Percentiles rank a stretch among this genome's conserved stretches.
Evolutionary conservation across 106 monocot genomes (phyloP).

Genomic region (Allium cepa): DNA sequence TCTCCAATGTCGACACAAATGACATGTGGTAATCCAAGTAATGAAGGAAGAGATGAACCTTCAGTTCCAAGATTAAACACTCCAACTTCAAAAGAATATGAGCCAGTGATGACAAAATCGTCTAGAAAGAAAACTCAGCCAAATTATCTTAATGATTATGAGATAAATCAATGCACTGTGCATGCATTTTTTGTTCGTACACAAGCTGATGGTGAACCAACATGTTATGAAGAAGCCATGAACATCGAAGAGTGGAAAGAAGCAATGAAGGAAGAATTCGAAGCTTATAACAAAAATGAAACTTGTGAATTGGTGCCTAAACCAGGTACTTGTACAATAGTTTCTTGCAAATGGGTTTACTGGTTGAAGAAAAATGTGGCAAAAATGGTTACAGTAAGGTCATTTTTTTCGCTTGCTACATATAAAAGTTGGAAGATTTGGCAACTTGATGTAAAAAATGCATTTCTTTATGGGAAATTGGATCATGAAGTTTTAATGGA

Average conservation of each 20-base stretch:
- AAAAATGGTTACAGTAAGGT: conserved; percentile 11
- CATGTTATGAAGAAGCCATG: conserved; percentile 8
- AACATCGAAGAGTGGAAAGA: background rate
- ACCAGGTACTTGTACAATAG: background rate
- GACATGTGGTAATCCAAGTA: background rate
- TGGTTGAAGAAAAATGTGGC: conserved; percentile 8
- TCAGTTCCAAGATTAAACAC: too few species aligned
- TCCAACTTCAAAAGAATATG: conserved; percentile 8
- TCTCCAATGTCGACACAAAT: background rate
- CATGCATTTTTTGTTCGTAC: background rate
- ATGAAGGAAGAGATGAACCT: conserved; percentile 5
- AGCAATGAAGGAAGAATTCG: conserved; percentile 13
- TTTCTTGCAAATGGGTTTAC: conserved; percentile 9
- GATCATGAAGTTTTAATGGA: too few species aligned
- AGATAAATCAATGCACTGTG: conserved; percentile 2
- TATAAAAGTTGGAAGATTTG: conserved; percentile 9
- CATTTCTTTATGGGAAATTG: too few species aligned
- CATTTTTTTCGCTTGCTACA: conserved; percentile 9
- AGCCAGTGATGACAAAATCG: background rate
- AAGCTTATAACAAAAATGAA: conserved; percentile 7
- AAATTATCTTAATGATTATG: conserved; percentile 1
- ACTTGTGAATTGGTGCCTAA: conserved; percentile 9
- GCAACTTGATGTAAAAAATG: too few species aligned
- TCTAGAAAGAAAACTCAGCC: conserved; percentile 2
- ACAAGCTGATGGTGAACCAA: background rate